Conservation (phyloP, 106 monocot genomes). For the Dendrobium huoshanense region DNA sequence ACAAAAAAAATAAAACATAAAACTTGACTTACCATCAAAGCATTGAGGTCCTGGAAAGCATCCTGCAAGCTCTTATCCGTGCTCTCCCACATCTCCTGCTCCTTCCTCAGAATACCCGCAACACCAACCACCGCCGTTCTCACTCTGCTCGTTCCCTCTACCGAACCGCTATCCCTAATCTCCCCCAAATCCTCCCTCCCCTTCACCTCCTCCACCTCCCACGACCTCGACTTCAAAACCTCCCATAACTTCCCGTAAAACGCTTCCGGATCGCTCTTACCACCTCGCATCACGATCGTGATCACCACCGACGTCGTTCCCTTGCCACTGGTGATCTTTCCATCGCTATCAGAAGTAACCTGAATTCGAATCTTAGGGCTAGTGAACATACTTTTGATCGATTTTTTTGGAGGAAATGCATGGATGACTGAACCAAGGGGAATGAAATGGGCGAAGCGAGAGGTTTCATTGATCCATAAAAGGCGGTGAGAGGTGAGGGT, state of each 20-base stretch:
- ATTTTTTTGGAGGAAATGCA: constrained; percentile 61
- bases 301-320: constrained; percentile 42
- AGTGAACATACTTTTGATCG: constrained; percentile 52
- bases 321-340: constrained; percentile 11
- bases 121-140: constrained; percentile 77
- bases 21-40: constrained; percentile 57
- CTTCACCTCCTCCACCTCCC: constrained; percentile 37
- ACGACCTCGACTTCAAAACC: constrained; percentile 41
- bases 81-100: constrained; percentile 97
- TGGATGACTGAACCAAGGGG: constrained; percentile 56
- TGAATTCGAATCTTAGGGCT: constrained; percentile 66
- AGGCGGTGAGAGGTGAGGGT: constrained; percentile 88
- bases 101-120: constrained; percentile 86
- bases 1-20: not conserved
- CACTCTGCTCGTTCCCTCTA: constrained; percentile 15
- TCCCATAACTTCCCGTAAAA: constrained; percentile 57
- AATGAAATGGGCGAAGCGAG: constrained; percentile 39
- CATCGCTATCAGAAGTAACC: constrained; percentile 18
- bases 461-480: constrained; percentile 49
- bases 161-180: not conserved
- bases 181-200: not conserved
- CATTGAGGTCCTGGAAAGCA: constrained; percentile 90
- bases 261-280: constrained; percentile 56
- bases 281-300: constrained; percentile 41
- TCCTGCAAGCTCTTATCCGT: constrained; percentile 90